Evolutionary conservation across 345 rosid species (phyloP), one percentile per base, ranked within the genome.

Genomic region (Viola odorata): DNA sequence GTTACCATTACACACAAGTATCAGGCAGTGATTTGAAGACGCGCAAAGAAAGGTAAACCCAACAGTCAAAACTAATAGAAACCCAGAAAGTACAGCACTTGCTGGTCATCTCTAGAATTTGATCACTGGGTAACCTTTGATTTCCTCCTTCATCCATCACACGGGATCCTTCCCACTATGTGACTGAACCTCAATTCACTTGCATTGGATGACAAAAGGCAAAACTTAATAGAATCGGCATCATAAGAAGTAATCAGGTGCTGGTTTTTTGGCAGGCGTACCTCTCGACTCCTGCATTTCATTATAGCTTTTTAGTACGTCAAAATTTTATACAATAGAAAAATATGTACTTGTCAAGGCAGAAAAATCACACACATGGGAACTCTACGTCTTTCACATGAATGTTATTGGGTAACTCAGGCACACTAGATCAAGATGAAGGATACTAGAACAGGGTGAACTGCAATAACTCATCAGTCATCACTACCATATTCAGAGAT

Each of bases 241-340:
- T 85, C 79, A 94, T 39, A 94, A 79, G 77, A 94, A 94, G 80
- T 94, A 94, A 79, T 94, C 99, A 14, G 99, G 97, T 32, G 95
- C 91, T 1, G 97, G 92, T 64, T 85, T 94, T 72, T 76, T 94
- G 23, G 92, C 81, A 3, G 92, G 99, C 38, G 96, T 63, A 17
- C 92, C 96, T 79, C 99, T 85, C 14, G 95, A 85, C 62, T 94
- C 97, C 96, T 94, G 84, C 78, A 76, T 66, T 10, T 49, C 45
- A 47, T 53, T 8, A 45, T 8, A 65, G 15, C 41, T 37, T 51
- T 50, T 51, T 42, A 61, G 65, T 12, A 44, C 37, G 16, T 42
- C 40, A 67, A 45, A 48, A 40, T 16, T 8, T 9, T 9, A 60
- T 39, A 16, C 3, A 0, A 17, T 45, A 42, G 1, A 39, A 56